Base-by-base conservation (phyloP, 2,329 filamentous ascomycete genomes). In the Ophiocordyceps sinensis region DNA sequence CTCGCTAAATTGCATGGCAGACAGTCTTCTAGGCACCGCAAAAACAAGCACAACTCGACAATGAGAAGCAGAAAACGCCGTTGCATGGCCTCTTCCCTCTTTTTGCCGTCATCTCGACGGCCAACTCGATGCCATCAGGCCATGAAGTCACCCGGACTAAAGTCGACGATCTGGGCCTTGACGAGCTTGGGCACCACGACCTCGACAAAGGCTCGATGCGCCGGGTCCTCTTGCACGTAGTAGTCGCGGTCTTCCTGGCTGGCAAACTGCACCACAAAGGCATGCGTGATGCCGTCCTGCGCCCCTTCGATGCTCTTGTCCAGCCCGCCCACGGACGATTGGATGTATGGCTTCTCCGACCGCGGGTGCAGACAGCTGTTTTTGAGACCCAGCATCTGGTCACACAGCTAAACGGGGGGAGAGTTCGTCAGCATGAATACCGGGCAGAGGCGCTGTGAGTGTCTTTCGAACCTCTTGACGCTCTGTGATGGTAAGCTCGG, bases 201-300 rank as follows among this genome's bases (percentile, higher is more conserved):
- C 45, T 68, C 60, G 17, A 74, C 63, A 51, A 83, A 83, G 0
- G 59, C 72, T 38, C 64, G 56, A 55, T 86, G 81, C 13, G 59
- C 70, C 1, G 79, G 78, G 48, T 86, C 82, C 31, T 75, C 59
- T 37, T 71, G 57, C 6, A 81, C 57, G 53, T 85, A 86, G 50
- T 84, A 85, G 44, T 75, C 68, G 38, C 79, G 65, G 53, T 87
- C 80, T 47, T 75, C 69, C 21, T 64, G 63, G 31, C 54, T 78
- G 8, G 72, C 68, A 45, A 86, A 86, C 50, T 83, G 73, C 34
- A 73, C 68, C 3, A 86, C 70, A 47, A 85, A 85, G 0, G 67
- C 77, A 53, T 86, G 81, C 2, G 77, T 77, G 41, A 79, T 72
- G 1, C 71, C 78, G 37, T 68, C 65, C 77, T 75, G 47, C 0